A percentile compares a stretch with the other conserved stretches of the same genome.
Evolutionary conservation across 1,284 basidiomycete species (phyloP).

Genomic region (Malassezia nana): DNA sequence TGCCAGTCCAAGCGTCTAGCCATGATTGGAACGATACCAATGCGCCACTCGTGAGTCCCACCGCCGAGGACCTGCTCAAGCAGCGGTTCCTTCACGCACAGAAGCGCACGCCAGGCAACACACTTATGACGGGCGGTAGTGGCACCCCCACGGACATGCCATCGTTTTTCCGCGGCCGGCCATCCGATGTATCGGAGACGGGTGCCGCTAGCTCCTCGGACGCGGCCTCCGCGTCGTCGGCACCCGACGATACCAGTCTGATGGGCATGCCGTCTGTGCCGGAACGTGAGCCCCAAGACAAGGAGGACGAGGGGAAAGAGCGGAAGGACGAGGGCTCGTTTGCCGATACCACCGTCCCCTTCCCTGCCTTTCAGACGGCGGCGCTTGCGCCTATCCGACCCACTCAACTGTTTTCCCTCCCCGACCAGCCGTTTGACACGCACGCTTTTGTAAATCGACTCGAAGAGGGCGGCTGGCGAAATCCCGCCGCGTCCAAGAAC

Average conservation of each 20-base stretch:
- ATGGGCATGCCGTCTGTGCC: constrained; percentile 2
- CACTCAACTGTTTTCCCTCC: neutral
- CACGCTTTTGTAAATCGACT: constrained; percentile 36
- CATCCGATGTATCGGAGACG: neutral
- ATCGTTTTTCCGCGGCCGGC: constrained; percentile 5
- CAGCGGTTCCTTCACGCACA: constrained; percentile 37
- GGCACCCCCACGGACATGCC: constrained; percentile 12
- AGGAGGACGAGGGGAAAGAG: neutral
- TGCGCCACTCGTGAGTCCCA: constrained; percentile 14
- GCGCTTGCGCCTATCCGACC: neutral
- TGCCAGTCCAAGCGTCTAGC: too few relatives aligned
- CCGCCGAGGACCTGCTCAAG: constrained; percentile 31
- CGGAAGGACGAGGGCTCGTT: neutral
- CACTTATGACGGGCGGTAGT: constrained; percentile 12
- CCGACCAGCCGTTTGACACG: constrained; percentile 38
- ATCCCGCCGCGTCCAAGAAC: neutral
- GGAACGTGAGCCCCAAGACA: neutral
- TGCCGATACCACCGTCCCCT: neutral
- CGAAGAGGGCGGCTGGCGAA: constrained; percentile 32
- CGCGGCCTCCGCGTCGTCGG: neutral
- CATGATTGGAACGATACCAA: neutral
- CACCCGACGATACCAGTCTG: constrained; percentile 12
- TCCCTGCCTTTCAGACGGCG: neutral
- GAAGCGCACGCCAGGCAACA: constrained; percentile 22
- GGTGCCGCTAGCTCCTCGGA: neutral